A percentile compares a stretch with the other conserved stretches of the same genome.
Conservation (phyloP, 805 yeast genomes). For the Candida alai region DNA sequence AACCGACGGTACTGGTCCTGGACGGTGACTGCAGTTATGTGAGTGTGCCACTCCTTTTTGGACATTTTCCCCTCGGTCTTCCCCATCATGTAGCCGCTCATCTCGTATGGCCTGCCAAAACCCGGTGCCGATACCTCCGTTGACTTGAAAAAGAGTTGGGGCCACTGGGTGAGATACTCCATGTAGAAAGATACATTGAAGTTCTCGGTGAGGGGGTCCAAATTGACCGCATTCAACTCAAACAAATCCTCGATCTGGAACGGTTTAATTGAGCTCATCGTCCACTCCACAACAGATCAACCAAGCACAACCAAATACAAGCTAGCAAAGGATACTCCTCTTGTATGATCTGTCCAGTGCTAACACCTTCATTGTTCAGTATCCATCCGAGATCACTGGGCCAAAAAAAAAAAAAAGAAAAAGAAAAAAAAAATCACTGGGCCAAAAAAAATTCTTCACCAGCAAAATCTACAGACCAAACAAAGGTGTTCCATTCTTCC, state of each 20-base stretch:
- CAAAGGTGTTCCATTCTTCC: no score
- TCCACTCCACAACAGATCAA: no score
- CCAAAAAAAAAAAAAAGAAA: no score
- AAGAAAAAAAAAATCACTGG: no score
- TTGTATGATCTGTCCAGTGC: no score
- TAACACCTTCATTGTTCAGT: constrained; percentile 2
- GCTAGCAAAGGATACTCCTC: no score
- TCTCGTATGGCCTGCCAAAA: constrained; percentile 17
- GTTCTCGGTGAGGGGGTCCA: constrained; percentile 90
- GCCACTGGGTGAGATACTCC: constrained; percentile 83
- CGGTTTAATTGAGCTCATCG: constrained; percentile 85
- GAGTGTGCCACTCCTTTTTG: constrained; percentile 88
- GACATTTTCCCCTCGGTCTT: constrained; percentile 77
- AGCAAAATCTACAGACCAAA: no score
- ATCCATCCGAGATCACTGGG: no score
- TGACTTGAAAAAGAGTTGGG: constrained; percentile 80
- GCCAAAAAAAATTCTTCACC: no score
- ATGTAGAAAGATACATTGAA: constrained; percentile 80
- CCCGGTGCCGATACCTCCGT: constrained; percentile 31
- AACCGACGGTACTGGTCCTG: constrained; percentile 77
- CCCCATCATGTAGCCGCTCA: constrained; percentile 87
- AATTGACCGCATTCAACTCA: constrained; percentile 65
- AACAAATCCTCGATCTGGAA: constrained; percentile 85
- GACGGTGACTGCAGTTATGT: constrained; percentile 93
- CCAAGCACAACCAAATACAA: no score